Evolutionary conservation across 2,329 filamentous ascomycete genomes (phyloP), one percentile per base, ranked within the genome.

Genomic region (Botryotinia narcissicola): DNA sequence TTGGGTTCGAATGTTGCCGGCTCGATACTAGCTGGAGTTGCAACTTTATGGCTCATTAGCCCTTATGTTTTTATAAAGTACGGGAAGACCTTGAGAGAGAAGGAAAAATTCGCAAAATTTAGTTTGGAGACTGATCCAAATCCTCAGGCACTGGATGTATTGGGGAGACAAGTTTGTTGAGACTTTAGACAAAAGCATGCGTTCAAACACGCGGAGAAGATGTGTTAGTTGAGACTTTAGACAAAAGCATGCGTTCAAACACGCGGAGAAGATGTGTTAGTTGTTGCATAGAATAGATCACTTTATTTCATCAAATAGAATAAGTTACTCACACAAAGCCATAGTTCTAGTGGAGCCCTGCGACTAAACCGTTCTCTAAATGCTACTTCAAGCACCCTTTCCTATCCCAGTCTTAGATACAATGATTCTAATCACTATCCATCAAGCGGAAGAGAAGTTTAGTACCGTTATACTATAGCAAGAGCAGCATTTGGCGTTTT

Each of bases 1-100:
- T 71, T 85, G 12, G 84, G 83, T 0, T 76, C 80, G 0, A 86
- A 85, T 73, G 70, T 81, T 35, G 83, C 83, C 0, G 76, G 81
- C n/a, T 82, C 82, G 1, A 77, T 85, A 25, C 75, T 85, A 32
- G 84, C 84, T 0, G 76, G 75, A 0, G 73, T 84, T 1, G 84
- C 84, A 8, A 85, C 84, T 2, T 73, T 80, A 0, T 85, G 84
- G 68, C 84, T 83, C 74, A 75, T 79, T 14, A 80, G 81, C 1
- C 82, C 83, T 2, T 76, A 80, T 6, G 67, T 83, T n/a, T 83
- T 85, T 67, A 75, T 79, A 20, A 80, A 78, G 25, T 83, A 81
- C 76, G 83, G 83, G 0, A 80, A 81, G 73, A 70, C 75, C 8
- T 80, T 85, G 22, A 78, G 83, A 5, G 42, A 57, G 64, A 68